These are phyloP conservation scores for Aspergillus sclerotialis DNA, from an alignment of 2,329 filamentous ascomycete genomes.

Conservation along the genomic window DNA sequence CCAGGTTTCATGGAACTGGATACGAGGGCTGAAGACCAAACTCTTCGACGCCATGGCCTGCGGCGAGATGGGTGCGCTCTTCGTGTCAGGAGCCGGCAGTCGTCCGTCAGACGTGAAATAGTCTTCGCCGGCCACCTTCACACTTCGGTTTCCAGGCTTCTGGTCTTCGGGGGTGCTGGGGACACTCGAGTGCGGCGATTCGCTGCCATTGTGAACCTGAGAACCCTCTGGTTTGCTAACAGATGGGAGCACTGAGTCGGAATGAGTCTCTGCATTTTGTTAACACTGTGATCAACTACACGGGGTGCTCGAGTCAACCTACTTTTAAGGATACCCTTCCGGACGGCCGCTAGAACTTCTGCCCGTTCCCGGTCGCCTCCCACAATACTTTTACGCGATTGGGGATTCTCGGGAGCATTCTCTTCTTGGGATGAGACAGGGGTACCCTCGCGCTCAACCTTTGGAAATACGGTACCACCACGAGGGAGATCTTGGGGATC, in stretches of 20 bases:
- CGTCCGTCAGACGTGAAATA: constrained; percentile 78
- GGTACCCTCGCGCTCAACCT: constrained; percentile 73
- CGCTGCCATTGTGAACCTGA: constrained; percentile 57
- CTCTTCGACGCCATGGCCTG: constrained; percentile 44
- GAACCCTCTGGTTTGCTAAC: constrained; percentile 58
- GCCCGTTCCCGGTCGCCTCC: constrained; percentile 85
- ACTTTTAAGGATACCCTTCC: constrained; percentile 95
- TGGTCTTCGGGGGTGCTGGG: constrained; percentile 83
- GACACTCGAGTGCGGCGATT: constrained; percentile 77
- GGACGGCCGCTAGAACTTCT: constrained; percentile 83
- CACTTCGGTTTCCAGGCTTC: constrained; percentile 55
- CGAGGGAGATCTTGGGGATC: constrained; percentile 57
- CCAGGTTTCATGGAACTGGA: constrained; percentile 96
- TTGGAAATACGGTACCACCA: constrained; percentile 75
- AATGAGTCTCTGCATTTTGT: constrained; percentile 34
- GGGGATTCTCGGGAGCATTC: constrained; percentile 39
- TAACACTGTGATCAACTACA: too few relatives aligned
- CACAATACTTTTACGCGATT: constrained; percentile 76
- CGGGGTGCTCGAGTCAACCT: too few relatives aligned
- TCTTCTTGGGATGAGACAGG: constrained; percentile 43
- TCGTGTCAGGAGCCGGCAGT: constrained; percentile 62
- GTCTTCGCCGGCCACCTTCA: constrained; percentile 73
- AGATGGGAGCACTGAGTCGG: constrained; percentile 60
- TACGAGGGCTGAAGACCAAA: constrained; percentile 78
- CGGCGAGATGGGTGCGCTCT: constrained; percentile 74